Base-by-base conservation (phyloP, 305 asterid genomes). In the Fraxinus dipetala region DNA sequence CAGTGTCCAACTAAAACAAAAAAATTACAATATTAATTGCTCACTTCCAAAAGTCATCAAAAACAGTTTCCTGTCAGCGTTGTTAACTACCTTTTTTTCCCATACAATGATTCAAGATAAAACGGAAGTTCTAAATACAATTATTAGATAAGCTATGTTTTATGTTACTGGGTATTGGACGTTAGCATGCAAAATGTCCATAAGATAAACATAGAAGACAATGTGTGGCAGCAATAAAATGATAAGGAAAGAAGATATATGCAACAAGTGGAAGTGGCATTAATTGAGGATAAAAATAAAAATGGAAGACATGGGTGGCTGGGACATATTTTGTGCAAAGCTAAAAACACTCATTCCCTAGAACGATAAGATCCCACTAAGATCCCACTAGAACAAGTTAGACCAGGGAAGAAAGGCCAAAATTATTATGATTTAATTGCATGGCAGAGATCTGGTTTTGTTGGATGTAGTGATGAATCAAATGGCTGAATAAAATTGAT, bases 1-100 rank as follows among this genome's bases (percentile, higher is more conserved):
- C 56, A 79, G 54, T 45, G 43, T 61, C 28, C 74, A 59, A 81
- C 20, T 35, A 70, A 79, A 78, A 61, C 20, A 24, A 72, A 76
- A 56, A 65, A 22, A 61, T 20, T 56, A 20, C 69, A 59, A 59
- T 59, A 59, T 59, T 22, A 20, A 20, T 59, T 20, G 69, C 69
- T 59, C 30, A 6, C 72, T 65, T 65, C 72, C 34, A 26, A 65
- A 26, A 65, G 35, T 10, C 16, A 65, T 65, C 72, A 26, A 11
- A 65, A 65, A 59, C 16, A 65, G 72, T 65, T 65, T 26, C 72
- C 72, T 26, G n/a, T 65, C 18, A 65, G 69, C 20, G 69, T 59
- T 65, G 72, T 65, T 7, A 61, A 61, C 72, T 61, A 61, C 32
- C 32, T 22, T 2, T 65, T 65, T 65, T 65, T 43, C 18, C 3